phyloP scores from a whole-genome alignment of 306 rosid species.

The Malus orientalis region DNA sequence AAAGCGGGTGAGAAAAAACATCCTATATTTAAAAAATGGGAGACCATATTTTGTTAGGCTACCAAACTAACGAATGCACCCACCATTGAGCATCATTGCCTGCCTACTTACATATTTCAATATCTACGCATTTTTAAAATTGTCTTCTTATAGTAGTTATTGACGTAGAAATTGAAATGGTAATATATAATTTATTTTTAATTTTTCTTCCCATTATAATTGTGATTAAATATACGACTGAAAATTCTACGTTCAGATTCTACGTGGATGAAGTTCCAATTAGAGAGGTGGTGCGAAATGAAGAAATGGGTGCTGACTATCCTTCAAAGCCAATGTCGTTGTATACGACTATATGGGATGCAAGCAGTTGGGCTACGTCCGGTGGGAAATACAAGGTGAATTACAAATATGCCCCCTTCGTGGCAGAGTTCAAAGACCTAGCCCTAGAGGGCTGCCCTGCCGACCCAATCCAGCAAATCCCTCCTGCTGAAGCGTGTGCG shows the following conservation, averaged over 20 bases:
- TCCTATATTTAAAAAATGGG: too few species aligned
- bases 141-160: too few species aligned
- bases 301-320: constrained; percentile 73
- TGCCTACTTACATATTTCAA: too few species aligned
- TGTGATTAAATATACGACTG: not conserved
- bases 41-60: too few species aligned
- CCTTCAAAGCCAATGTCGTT: constrained; percentile 92
- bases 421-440: constrained; percentile 67
- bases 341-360: constrained; percentile 92
- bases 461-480: constrained; percentile 50
- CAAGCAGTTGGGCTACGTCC: constrained; percentile 85
- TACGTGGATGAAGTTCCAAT: constrained; percentile 92
- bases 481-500: constrained; percentile 20
- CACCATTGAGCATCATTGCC: too few species aligned
- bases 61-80: too few species aligned
- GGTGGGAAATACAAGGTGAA: constrained; percentile 83
- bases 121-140: too few species aligned
- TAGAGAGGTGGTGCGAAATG: constrained; percentile 58
- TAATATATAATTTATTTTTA: too few species aligned
- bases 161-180: too few species aligned
- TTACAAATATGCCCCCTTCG: constrained; percentile 85
- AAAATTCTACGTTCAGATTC: constrained; percentile 39
- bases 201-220: too few species aligned
- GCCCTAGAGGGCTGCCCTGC: constrained; percentile 70
- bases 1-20: too few species aligned